Evolutionary conservation across 2,329 filamentous ascomycete genomes (phyloP).

Genomic region (Arthrinium phaeospermum): DNA sequence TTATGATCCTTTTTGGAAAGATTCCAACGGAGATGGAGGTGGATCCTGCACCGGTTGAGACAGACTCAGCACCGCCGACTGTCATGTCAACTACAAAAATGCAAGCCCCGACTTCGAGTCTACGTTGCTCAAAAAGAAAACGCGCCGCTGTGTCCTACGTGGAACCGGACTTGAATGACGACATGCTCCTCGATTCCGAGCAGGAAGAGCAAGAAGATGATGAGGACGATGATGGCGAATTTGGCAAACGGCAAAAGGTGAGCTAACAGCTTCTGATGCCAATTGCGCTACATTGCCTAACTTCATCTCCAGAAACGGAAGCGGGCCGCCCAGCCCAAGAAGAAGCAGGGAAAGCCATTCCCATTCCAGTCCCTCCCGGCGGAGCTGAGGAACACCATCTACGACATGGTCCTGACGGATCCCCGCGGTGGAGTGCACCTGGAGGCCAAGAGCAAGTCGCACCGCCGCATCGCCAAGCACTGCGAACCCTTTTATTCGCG

Average conservation of each 20-base stretch:
- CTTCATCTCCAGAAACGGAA: not conserved
- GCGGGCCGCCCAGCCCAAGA: not conserved
- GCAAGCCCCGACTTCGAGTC: not conserved
- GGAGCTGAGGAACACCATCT: slow-evolving; percentile 7
- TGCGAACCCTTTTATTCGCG: not conserved
- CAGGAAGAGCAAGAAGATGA: not conserved
- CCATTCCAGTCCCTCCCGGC: slow-evolving; percentile 5
- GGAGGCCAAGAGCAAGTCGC: not conserved
- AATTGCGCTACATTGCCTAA: not conserved
- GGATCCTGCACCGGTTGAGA: not conserved
- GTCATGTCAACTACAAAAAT: not conserved
- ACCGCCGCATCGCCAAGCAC: slow-evolving; percentile 3
- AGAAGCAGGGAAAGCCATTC: slow-evolving; percentile 7
- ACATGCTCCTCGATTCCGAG: not conserved
- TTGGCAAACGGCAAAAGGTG: not conserved
- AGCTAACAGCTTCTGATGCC: not conserved
- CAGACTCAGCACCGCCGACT: not conserved
- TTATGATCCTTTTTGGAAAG: no score
- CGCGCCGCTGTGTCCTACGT: not conserved
- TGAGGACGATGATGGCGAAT: not conserved
- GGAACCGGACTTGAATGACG: not conserved
- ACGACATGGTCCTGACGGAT: not conserved
- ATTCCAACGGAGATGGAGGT: no score
- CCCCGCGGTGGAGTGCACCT: not conserved
- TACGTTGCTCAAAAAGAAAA: not conserved